Evolutionary conservation across 139 green algal species (phyloP).

Genomic region (Micractinium conductrix): DNA sequence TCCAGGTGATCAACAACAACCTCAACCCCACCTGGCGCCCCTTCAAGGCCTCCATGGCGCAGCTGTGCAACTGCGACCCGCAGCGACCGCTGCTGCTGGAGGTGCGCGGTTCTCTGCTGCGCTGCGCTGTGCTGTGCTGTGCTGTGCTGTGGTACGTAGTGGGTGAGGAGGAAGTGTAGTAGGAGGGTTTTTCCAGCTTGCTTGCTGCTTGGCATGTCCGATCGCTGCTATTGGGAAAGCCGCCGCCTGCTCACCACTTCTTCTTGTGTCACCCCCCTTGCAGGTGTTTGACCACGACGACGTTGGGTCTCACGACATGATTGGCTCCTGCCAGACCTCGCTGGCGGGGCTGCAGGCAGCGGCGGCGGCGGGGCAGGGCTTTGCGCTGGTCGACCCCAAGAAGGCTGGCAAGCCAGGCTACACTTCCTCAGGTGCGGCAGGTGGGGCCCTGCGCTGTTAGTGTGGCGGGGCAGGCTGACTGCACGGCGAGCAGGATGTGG

Average conservation of each 20-base stretch:
- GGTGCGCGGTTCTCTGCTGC: too few relatives aligned
- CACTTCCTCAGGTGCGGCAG: not conserved
- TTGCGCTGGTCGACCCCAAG: conserved; percentile 24
- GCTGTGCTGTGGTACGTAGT: too few relatives aligned
- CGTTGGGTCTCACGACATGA: conserved; percentile 31
- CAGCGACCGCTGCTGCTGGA: conserved; percentile 38
- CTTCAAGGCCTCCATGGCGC: conserved; percentile 28
- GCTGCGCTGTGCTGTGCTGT: too few relatives aligned
- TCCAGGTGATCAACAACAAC: conserved; percentile 46
- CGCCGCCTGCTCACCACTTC: not conserved
- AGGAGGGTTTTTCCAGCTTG: too few relatives aligned
- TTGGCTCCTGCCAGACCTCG: conserved; percentile 20
- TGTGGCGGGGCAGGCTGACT: not conserved
- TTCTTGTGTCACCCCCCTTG: not conserved
- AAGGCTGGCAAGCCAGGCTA: conserved; percentile 20
- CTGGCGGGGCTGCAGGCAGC: conserved; percentile 9
- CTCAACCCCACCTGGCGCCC: conserved; percentile 48
- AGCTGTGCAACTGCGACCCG: conserved; percentile 54
- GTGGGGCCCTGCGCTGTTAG: not conserved
- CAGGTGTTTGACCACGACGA: conserved; percentile 42
- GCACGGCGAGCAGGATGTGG: not conserved
- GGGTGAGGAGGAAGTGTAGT: too few relatives aligned
- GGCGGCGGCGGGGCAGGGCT: not conserved
- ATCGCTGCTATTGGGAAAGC: too few relatives aligned
- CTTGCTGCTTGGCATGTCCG: too few relatives aligned